Evolutionary conservation across 2,329 filamentous ascomycete species (phyloP).

Genomic region (Lomentospora prolificans): DNA sequence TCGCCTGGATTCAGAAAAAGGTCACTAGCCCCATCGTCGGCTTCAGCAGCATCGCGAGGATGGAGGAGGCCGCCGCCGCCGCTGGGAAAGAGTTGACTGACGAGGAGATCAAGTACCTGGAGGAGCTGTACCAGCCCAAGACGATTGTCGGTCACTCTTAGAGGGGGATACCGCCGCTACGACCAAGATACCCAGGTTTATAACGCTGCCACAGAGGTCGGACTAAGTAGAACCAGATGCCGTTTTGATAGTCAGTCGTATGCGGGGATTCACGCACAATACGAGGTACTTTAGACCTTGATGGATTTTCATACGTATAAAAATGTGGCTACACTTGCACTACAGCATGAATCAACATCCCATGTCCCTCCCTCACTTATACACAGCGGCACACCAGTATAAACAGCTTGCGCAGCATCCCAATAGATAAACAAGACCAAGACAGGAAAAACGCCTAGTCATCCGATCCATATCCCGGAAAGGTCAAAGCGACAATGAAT

Average conservation of each 20-base stretch:
- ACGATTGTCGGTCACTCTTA: slow-evolving; percentile 18
- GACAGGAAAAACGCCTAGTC: not conserved
- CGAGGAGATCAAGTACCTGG: slow-evolving; percentile 50
- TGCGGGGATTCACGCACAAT: too few relatives aligned
- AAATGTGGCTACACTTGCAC: too few relatives aligned
- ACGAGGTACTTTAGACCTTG: too few relatives aligned
- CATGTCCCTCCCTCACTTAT: too few relatives aligned
- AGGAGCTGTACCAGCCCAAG: slow-evolving; percentile 53
- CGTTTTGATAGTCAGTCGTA: too few relatives aligned
- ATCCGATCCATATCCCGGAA: not conserved
- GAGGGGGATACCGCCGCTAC: too few relatives aligned
- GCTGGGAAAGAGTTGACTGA: slow-evolving; percentile 36
- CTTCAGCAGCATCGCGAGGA: slow-evolving; percentile 42
- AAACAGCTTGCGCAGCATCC: too few relatives aligned
- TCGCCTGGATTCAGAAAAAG: slow-evolving; percentile 51
- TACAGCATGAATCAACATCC: too few relatives aligned
- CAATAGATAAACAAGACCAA: not conserved
- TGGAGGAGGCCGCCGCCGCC: slow-evolving; percentile 47
- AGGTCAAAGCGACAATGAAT: not conserved
- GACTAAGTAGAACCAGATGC: too few relatives aligned
- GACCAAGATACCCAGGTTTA: not conserved
- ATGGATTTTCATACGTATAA: too few relatives aligned
- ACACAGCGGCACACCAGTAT: too few relatives aligned
- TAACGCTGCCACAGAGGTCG: not conserved
- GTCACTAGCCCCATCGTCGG: slow-evolving; percentile 51